Conservation (phyloP, 805 yeast species). For the Metschnikowia vanudenii region DNA sequence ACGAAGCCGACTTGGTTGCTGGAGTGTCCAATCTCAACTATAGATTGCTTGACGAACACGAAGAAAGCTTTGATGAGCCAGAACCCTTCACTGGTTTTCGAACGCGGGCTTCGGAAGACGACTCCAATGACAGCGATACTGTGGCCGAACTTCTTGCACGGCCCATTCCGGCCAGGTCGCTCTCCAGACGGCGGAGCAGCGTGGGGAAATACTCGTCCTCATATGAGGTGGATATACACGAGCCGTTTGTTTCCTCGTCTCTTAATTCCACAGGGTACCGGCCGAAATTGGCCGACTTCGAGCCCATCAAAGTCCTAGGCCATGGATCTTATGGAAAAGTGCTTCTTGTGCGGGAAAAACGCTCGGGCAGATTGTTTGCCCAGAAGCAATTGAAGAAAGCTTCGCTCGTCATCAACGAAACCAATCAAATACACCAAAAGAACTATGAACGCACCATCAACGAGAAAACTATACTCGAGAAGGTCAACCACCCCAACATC, state of each 20-base stretch:
- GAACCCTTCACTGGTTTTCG: neutral
- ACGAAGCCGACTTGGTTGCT: constrained; percentile 19
- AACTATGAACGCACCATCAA: constrained; percentile 73
- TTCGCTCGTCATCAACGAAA: constrained; percentile 56
- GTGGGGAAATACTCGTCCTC: constrained; percentile 25
- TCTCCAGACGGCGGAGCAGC: constrained; percentile 19
- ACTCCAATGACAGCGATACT: constrained; percentile 17
- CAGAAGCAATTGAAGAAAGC: constrained; percentile 86
- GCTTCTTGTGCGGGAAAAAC: constrained; percentile 63
- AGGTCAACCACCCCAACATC: constrained; percentile 70
- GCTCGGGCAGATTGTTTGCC: constrained; percentile 68
- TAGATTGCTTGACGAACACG: constrained; percentile 22
- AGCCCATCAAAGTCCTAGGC: constrained; percentile 74
- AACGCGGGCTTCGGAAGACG: constrained; percentile 4
- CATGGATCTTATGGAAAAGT: constrained; percentile 91
- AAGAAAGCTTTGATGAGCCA: constrained; percentile 6
- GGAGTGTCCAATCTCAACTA: constrained; percentile 27
- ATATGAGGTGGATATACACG: constrained; percentile 35
- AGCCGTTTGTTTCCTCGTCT: constrained; percentile 31
- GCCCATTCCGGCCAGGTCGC: constrained; percentile 14
- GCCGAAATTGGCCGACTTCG: constrained; percentile 53
- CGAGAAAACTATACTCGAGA: constrained; percentile 70
- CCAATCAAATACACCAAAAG: constrained; percentile 22
- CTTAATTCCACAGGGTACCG: constrained; percentile 15
- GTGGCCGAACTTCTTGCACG: constrained; percentile 18